Evolutionary conservation across 176 grass and related monocot species (phyloP).

Genomic region (Saccharum spontaneum): DNA sequence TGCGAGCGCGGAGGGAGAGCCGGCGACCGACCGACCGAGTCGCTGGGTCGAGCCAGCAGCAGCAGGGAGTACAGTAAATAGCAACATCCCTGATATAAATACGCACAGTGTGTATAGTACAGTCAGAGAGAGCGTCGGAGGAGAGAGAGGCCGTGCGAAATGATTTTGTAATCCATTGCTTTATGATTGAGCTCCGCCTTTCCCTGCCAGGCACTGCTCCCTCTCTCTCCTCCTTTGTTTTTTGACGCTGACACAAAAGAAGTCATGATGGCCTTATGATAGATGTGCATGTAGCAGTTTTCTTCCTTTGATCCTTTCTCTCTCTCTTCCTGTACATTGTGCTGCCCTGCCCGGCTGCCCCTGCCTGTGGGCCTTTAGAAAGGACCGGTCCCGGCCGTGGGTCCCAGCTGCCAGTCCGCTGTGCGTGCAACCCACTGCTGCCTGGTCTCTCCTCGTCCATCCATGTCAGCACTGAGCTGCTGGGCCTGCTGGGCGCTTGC

Average conservation of each 20-base stretch:
- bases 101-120: not conserved
- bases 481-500: not conserved
- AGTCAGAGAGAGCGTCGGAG: not conserved
- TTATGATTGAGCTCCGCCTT: slow-evolving; percentile 77
- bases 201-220: slow-evolving; percentile 3
- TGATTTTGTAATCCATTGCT: slow-evolving; percentile 98
- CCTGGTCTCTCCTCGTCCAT: not conserved
- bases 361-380: slow-evolving; percentile 26
- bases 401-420: not conserved
- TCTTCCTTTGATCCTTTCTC: not conserved
- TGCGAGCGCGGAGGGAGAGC: not conserved
- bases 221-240: slow-evolving; percentile 15
- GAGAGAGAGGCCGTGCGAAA: slow-evolving; percentile 40
- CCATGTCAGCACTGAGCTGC: not conserved
- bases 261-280: slow-evolving; percentile 79
- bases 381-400: slow-evolving; percentile 2
- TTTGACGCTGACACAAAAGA: slow-evolving; percentile 71
- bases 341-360: not conserved
- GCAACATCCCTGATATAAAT: slow-evolving; percentile 81
- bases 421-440: slow-evolving; percentile 5
- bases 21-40: slow-evolving; percentile 23
- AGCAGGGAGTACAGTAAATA: slow-evolving; percentile 53
- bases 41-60: slow-evolving; percentile 30
- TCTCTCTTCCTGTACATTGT: not conserved
- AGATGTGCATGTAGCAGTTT: slow-evolving; percentile 25